A percentile compares a stretch with the other conserved stretches of the same genome.
Evolutionary conservation across 768 basidiomycete species (phyloP).

Genomic region (Russula foetens): DNA sequence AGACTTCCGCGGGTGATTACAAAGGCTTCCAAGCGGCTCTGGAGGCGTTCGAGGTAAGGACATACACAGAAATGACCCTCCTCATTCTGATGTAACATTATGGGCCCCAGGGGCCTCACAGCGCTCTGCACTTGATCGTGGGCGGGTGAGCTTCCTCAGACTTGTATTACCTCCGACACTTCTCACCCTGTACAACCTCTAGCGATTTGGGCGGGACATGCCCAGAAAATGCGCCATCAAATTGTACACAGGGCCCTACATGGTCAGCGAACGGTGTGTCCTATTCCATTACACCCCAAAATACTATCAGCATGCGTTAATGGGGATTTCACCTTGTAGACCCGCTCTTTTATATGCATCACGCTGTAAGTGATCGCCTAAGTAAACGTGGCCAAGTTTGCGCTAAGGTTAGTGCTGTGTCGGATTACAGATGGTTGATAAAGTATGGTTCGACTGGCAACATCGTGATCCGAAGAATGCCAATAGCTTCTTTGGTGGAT

Average conservation of each 20-base stretch:
- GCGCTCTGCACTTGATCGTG: slow-evolving; percentile 27
- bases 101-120: slow-evolving; percentile 27
- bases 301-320: neutral
- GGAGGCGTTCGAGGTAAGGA: slow-evolving; percentile 25
- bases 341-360: slow-evolving; percentile 31
- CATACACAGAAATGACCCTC: neutral
- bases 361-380: slow-evolving; percentile 23
- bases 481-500: slow-evolving; percentile 27
- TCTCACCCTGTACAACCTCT: neutral
- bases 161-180: neutral
- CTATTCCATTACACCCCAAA: neutral
- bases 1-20: slow-evolving; percentile 27
- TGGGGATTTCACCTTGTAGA: slow-evolving; percentile 20
- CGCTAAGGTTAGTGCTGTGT: too few species aligned
- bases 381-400: too few species aligned
- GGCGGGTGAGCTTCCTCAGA: slow-evolving; percentile 24
- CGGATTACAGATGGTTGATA: slow-evolving; percentile 29
- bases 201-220: too few species aligned
- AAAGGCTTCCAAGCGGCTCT: slow-evolving; percentile 27
- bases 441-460: slow-evolving; percentile 34
- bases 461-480: slow-evolving; percentile 21
- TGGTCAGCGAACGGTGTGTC: slow-evolving; percentile 28
- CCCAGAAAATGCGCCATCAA: too few species aligned
- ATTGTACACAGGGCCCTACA: slow-evolving; percentile 24
- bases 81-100: neutral